Evolutionary conservation across 108 stramenopile species (phyloP), one percentile per base, ranked within the genome.

Genomic region (Hondaea fermentalgiana): DNA sequence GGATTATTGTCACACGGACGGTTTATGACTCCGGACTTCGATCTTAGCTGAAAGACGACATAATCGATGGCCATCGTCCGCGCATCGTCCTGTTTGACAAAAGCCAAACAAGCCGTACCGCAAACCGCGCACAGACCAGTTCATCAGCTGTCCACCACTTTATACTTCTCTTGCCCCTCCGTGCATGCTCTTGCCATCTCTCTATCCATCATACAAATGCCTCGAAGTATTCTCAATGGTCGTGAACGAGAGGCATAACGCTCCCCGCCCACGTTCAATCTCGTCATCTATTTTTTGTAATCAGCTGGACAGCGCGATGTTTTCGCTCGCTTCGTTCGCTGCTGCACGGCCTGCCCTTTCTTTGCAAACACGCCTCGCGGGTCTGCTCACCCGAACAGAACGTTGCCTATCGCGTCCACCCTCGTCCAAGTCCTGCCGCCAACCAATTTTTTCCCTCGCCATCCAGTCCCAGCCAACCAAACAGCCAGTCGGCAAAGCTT

Each of bases 251-350:
- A 16, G 6, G 51, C 76, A 53, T 53, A 83, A 83, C 76, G 76
- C 51, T 17, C 45, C n/a, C 1, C 76, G 25, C 76, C 12, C 76
- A 23, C 76, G 49, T 83, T 83, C 76, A 53, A 83, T 83, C 76
- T 83, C 76, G 76, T 83, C 76, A 83, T 83, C 76, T 83, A 83
- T 53, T 25, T 10, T 83, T 83, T 83, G 76, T 83, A 83, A 83
- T 83, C 76, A 83, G 19, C 28, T 47, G 76, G 76, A 69, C 35
- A 35, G 35, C 35, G 35, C 35, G 35, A 35, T 35, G 35, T 2
- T 35, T 35, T 35, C 2, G 35, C 35, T 35, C 35, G 35, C 35
- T 35, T 35, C 35, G 0, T 35, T 35, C 35, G 35, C 35, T 35
- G 35, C 2, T 35, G 35, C 35, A 35, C 1, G 35, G 35, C 35